A percentile compares a stretch with the other conserved stretches of the same genome.
These are phyloP conservation scores for Barnettozyma botsteinii DNA, from an alignment of 805 yeast species.

Conservation along the genomic window DNA sequence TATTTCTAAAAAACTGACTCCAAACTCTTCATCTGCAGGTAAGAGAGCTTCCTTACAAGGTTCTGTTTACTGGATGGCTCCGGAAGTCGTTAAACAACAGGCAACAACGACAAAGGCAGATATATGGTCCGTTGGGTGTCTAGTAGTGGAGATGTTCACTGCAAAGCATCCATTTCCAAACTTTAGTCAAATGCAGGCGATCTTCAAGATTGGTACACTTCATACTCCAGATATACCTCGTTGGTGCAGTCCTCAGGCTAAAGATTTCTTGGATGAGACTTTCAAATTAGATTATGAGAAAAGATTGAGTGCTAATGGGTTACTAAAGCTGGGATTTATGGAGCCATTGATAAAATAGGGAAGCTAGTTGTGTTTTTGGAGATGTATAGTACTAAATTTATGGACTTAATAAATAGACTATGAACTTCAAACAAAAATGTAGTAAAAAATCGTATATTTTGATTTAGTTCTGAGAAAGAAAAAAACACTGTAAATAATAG, in stretches of 20 bases:
- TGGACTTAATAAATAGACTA: no score
- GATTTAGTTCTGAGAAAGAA: background rate
- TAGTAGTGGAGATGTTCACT: constrained; percentile 90
- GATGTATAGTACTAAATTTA: no score
- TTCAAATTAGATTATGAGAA: constrained; percentile 70
- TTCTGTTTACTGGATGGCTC: constrained; percentile 98
- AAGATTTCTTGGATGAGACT: constrained; percentile 56
- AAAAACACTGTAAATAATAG: no score
- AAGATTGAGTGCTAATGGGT: constrained; percentile 68
- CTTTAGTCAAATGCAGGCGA: constrained; percentile 94
- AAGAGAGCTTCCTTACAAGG: constrained; percentile 87
- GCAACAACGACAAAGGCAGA: constrained; percentile 91
- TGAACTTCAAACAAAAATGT: no score
- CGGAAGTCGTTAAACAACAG: constrained; percentile 93
- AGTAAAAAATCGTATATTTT: background rate
- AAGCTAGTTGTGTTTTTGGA: no score
- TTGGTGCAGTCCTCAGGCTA: constrained; percentile 62
- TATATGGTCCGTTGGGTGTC: constrained; percentile 96
- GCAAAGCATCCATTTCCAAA: constrained; percentile 96
- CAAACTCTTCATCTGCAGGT: constrained; percentile 32
- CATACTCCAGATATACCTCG: constrained; percentile 76
- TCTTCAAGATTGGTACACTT: constrained; percentile 86
- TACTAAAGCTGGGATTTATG: constrained; percentile 61
- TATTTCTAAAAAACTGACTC: constrained; percentile 63
- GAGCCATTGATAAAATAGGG: constrained; percentile 12